These are phyloP conservation scores for Cystofilobasidium macerans DNA, from an alignment of 768 basidiomycete species.

Conservation along the genomic window DNA sequence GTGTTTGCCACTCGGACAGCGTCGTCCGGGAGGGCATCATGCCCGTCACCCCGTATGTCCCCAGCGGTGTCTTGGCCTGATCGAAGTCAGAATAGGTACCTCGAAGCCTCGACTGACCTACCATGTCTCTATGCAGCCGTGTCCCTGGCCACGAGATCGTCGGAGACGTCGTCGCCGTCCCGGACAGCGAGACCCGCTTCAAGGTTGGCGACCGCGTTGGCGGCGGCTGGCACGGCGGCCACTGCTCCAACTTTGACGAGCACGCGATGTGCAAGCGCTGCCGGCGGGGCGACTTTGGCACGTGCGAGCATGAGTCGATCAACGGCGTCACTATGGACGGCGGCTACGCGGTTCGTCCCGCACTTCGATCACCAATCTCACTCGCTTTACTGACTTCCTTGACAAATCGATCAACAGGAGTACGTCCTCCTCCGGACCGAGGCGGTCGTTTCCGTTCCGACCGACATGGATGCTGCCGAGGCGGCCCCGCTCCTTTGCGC, in stretches of 20 bases:
- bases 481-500: conserved; percentile 35
- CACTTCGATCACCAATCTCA: too few species aligned
- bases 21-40: conserved; percentile 22
- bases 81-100: conserved; percentile 7
- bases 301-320: conserved; percentile 30
- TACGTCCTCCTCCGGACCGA: conserved; percentile 24
- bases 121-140: background rate
- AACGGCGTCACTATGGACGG: conserved; percentile 28
- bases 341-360: conserved; percentile 20
- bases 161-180: conserved; percentile 29
- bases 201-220: conserved; percentile 33
- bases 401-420: too few species aligned
- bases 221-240: conserved; percentile 27
- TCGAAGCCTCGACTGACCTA: background rate
- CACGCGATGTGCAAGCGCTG: conserved; percentile 19
- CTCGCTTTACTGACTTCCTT: too few species aligned
- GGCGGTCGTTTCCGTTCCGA: conserved; percentile 22
- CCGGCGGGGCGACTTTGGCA: conserved; percentile 25
- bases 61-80: too few species aligned
- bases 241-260: too few species aligned
- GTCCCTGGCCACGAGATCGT: conserved; percentile 29
- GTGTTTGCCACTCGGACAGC: conserved; percentile 20
- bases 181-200: conserved; percentile 27
- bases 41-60: background rate
- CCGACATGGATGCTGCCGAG: conserved; percentile 23